Conservation (phyloP, 139 green algal species). For the Closterium sp. region DNA sequence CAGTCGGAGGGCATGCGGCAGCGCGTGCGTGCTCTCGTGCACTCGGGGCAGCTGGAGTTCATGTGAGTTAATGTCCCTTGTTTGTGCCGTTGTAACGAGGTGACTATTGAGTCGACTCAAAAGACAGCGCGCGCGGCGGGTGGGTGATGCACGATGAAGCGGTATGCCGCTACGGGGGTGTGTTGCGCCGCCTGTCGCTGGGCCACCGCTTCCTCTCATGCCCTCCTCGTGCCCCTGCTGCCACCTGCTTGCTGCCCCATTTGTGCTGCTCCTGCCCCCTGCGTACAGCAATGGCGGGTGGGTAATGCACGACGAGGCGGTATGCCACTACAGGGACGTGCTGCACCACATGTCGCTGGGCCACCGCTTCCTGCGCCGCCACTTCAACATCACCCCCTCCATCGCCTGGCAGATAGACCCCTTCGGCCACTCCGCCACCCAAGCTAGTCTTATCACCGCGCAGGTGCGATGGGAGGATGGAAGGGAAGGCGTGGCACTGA, state of each 20-base stretch:
- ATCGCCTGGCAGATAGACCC: conserved; percentile 90
- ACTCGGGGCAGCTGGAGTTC: conserved; percentile 69
- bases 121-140: too few species aligned
- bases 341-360: conserved; percentile 85
- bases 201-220: conserved; percentile 62
- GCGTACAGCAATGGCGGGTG: conserved; percentile 50
- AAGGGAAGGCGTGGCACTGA: too few species aligned
- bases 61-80: conserved; percentile 54
- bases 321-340: conserved; percentile 74
- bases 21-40: conserved; percentile 66
- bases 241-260: too few species aligned
- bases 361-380: conserved; percentile 60
- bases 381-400: conserved; percentile 52
- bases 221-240: too few species aligned
- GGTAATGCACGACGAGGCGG: conserved; percentile 89
- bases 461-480: conserved; percentile 19
- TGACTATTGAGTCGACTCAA: too few species aligned
- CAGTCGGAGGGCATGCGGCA: conserved; percentile 57
- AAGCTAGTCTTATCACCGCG: conserved; percentile 71
- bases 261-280: too few species aligned
- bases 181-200: conserved; percentile 85
- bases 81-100: too few species aligned
- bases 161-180: conserved; percentile 66
- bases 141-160: conserved; percentile 90
- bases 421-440: conserved; percentile 84